Base-by-base conservation (phyloP, 768 basidiomycete species). In the Boletus fagicola region DNA sequence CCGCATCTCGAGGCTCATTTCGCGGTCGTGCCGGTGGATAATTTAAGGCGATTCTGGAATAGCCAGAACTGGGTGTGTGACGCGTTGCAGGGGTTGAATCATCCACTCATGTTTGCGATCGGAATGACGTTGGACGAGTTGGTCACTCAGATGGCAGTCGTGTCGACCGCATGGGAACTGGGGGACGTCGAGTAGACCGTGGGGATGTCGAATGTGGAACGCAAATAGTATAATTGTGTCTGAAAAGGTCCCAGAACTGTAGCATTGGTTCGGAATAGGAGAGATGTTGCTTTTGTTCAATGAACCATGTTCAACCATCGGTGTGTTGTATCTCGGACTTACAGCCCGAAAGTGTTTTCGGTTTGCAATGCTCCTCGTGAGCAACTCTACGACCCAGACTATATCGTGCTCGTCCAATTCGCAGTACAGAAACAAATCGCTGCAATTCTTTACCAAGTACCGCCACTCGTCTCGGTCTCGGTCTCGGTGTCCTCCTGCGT, bases 121-220 rank as follows among this genome's bases (percentile, higher is more conserved):
- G 35, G 26, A 9, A 30, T 51, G 24, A n/a, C 43, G 49, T 20
- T 53, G 24, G 39, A 48, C 4, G 16, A 26, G 0, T 8, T 49
- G 36, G 18, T 20, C 18, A 35, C 20, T 5, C 61, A 62, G 39
- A 62, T 62, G 61, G 35, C 49, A 10, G 8, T 61, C 39, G 59
- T 61, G 18, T 36, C 28, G 16, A 20, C n/a, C 0, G 59, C 49
- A 33, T 61, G 59, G 60, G 49, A 55, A 12, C 12, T 1, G 24
- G 44, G 26, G 24, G 15, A 49, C 11, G 18, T 5, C 46, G 33
- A 33, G 5, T 43, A 8, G 49, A 26, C 33, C 0, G 4, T 12
- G 13, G 30, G 8, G 9, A 16, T 36, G 22, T 28, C n/a, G 49
- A 38, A 13, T 4, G 13, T 12, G 9, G 38, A 28, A n/a, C 31